Evolutionary conservation across 108 stramenopile species (phyloP), one percentile per base, ranked within the genome.

Genomic region (Epipyxis sp.): DNA sequence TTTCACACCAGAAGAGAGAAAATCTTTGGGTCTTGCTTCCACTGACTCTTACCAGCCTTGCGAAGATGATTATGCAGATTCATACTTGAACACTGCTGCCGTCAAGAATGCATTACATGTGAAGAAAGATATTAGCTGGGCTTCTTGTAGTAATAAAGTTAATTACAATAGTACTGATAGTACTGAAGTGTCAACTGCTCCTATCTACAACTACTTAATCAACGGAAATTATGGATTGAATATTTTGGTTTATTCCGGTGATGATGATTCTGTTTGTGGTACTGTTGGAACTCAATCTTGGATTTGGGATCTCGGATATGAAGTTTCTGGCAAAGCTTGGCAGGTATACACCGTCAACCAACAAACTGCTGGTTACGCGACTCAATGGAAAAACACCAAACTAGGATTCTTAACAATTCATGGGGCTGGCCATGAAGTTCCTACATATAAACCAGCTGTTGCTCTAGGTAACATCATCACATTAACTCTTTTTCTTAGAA

Each of bases 391-490:
- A 6, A 44, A 37, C 77, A 62, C 77, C 59, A 78, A 65, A 27
- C 83, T 92, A 42, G 65, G 77, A 13, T 91, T 90, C 78, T 88
- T 80, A 1, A 91, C 91, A 3, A 88, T 91, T 0, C 90, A 90
- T 77, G 84, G 88, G 2, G 90, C 91, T 3, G 90, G 91, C 0
- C 90, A 92, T 77, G 90, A 91, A 78, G 90, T 90, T 1, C 90
- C 91, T 39, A 78, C 83, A 1, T 92, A 89, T 77, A 77, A 86
- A 41, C 91, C 91, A 20, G 78, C 69, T 67, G 84, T 88, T 44
- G 89, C 90, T 13, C 65, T 89, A n/a, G 83, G 83, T 67, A 37
- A 90, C 42, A 81, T 91, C 2, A 58, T 76, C 39, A 54, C 37
- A 32, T 88, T 78, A n/a, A n/a, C n/a, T 71, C 79, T 84, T n/a